Conservation (phyloP, 345 rosid species). For the Salix koriyanagi region DNA sequence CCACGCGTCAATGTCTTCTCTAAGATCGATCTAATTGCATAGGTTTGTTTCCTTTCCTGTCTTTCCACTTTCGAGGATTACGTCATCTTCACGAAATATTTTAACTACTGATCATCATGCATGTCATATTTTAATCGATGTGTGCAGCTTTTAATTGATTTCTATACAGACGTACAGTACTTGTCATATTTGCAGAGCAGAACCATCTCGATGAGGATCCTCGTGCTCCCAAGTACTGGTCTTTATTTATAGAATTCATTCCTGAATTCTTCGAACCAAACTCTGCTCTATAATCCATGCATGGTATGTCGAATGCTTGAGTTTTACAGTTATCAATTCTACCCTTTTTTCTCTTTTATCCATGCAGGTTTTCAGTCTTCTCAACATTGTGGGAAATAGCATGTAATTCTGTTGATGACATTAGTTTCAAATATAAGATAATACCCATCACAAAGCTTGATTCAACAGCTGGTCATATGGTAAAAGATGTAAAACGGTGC, state of each 20-base stretch:
- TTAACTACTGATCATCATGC: not conserved
- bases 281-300: not conserved
- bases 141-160: constrained; percentile 77
- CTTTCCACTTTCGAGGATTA: not conserved
- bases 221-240: constrained; percentile 87
- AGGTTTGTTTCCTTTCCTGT: constrained; percentile 33
- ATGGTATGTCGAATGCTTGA: not conserved
- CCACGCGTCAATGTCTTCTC: constrained; percentile 88
- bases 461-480: not conserved
- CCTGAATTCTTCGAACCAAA: not conserved
- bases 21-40: constrained; percentile 89
- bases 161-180: constrained; percentile 86
- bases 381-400: not conserved
- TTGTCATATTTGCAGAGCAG: constrained; percentile 71
- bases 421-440: not conserved
- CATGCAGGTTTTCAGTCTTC: not conserved
- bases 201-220: constrained; percentile 67
- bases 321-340: not conserved
- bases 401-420: not conserved
- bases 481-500: not conserved
- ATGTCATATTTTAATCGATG: constrained; percentile 3
- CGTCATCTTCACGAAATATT: not conserved
- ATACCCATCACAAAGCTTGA: not conserved
- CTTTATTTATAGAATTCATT: constrained; percentile 5
- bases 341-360: too few species aligned